Evolutionary conservation across 139 green algal genomes (phyloP), one percentile per base, ranked within the genome.

Genomic region (Coelastrella sp.): DNA sequence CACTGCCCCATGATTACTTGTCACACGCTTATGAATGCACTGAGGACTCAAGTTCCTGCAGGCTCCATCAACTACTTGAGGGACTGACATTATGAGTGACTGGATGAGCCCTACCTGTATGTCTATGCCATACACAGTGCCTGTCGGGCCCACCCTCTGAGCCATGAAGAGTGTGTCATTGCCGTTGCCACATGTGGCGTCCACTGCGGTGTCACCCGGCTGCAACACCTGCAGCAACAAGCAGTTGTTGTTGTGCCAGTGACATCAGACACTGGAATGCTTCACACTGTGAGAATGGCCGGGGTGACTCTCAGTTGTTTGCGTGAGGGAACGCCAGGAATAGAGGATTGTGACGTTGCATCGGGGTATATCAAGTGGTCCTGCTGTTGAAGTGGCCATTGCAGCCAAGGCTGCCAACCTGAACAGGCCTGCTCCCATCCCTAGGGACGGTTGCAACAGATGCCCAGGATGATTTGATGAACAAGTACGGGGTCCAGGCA

Each of bases 101-200:
- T n/a, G 65, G 35, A 49, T 49, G 35, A 49, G 24, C n/a, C 56
- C 8, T 63, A 94, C 89, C 93, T 97, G 94, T 6, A 96, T 81
- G 74, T 97, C 96, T 87, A 97, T 92, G 0, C 82, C 95, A 85
- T 91, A 87, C 10, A 97, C 80, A 0, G 58, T 49, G 9, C 96
- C 96, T 1, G 0, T 56, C 6, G 80, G 86, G 1, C 96, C 96
- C 10, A 97, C 93, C 7, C 78, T 27, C 10, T 92, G 83, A 4
- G 93, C 93, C 19, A 97, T 90, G 74, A 89, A 95, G 6, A 96
- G 63, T 0, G 93, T 95, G 88, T 97, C 95, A 27, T 95, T 84
- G 27, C 96, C 96, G 74, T 96, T 96, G 27, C 96, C 96, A 76
- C 88, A 93, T 4, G 94, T 96, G 58, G 94, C 94, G 88, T 96